phyloP scores from a whole-genome alignment of 768 basidiomycete species.

The Lyophyllum shimeji region DNA sequence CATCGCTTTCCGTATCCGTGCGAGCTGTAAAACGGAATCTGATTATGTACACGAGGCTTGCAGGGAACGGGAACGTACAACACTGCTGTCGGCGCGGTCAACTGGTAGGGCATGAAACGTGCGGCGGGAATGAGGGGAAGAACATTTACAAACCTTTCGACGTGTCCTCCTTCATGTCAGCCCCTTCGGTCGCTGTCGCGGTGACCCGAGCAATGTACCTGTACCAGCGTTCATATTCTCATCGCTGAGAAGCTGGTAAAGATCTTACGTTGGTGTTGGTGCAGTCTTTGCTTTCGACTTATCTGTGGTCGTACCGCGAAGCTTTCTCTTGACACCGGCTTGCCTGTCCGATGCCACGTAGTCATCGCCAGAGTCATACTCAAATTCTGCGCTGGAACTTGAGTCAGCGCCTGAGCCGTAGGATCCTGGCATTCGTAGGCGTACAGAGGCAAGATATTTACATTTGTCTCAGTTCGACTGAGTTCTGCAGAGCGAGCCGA shows the following conservation, averaged over 20 bases:
- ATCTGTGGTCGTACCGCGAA: neutral
- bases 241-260: neutral
- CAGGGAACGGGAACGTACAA: neutral
- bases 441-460: neutral
- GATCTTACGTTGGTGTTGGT: slow-evolving; percentile 6
- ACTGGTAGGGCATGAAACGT: neutral
- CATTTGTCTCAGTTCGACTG: neutral
- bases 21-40: neutral
- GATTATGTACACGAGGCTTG: neutral
- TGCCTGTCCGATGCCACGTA: neutral
- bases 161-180: neutral
- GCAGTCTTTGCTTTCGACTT: slow-evolving; percentile 1
- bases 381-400: neutral
- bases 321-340: slow-evolving; percentile 4
- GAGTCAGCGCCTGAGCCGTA: neutral
- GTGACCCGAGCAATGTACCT: slow-evolving; percentile 1
- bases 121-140: neutral
- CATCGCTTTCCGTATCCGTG: slow-evolving; percentile 6
- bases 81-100: neutral
- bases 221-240: neutral
- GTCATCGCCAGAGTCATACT: neutral
- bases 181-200: neutral
- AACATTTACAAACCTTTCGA: neutral
- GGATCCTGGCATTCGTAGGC: neutral
- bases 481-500: neutral